These are phyloP conservation scores for Ehretia macrophylla DNA, from an alignment of 257 asterid genomes.

Conservation along the genomic window DNA sequence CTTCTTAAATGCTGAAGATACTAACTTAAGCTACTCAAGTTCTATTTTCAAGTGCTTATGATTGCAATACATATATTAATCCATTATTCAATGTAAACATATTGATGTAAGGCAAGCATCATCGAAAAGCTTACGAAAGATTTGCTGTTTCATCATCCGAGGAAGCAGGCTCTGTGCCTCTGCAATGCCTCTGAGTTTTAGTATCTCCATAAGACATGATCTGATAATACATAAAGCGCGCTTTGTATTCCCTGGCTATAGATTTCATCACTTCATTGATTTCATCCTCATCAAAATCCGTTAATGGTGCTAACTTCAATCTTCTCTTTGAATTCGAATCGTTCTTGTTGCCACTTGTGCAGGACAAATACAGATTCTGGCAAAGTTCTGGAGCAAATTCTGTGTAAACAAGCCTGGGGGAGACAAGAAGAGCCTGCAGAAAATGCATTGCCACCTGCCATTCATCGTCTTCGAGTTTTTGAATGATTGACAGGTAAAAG, in stretches of 20 bases:
- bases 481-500: slow-evolving; percentile 55
- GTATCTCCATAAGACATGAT: slow-evolving; percentile 50
- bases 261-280: slow-evolving; percentile 43
- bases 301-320: slow-evolving; percentile 7
- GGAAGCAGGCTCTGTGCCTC: slow-evolving; percentile 7
- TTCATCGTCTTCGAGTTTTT: slow-evolving; percentile 44
- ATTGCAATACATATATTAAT: no score
- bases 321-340: slow-evolving; percentile 12
- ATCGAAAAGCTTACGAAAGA: slow-evolving; percentile 31
- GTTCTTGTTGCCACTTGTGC: slow-evolving; percentile 13
- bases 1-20: no score
- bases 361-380: slow-evolving; percentile 28
- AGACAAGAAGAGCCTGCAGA: slow-evolving; percentile 62
- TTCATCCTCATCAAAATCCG: slow-evolving; percentile 27
- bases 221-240: slow-evolving; percentile 79
- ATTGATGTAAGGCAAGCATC: background rate
- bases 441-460: slow-evolving; percentile 77
- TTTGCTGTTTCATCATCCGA: slow-evolving; percentile 21
- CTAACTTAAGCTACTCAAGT: no score
- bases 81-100: no score
- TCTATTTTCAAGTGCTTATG: no score
- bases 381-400: slow-evolving; percentile 65
- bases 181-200: slow-evolving; percentile 9
- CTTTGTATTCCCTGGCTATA: slow-evolving; percentile 64
- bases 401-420: slow-evolving; percentile 45